Percentiles rank a stretch among this genome's conserved stretches.
These are phyloP conservation scores for Rhododendron kiyosumense DNA, from an alignment of 148 eudicot species.

Conservation along the genomic window DNA sequence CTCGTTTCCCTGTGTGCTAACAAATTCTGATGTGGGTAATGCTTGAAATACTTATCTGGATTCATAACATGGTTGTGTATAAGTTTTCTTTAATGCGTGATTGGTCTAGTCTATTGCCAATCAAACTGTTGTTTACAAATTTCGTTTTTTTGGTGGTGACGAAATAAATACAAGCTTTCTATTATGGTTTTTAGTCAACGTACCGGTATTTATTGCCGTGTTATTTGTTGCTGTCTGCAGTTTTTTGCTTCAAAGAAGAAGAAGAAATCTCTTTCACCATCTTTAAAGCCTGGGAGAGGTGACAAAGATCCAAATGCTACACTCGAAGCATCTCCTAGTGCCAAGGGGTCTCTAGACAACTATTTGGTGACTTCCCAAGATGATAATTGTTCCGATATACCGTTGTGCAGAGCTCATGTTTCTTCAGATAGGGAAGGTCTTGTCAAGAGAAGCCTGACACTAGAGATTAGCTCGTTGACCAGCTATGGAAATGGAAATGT, in stretches of 20 bases:
- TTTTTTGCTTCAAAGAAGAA: conserved; percentile 73
- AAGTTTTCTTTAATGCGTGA: background rate
- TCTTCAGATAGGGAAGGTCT: conserved; percentile 25
- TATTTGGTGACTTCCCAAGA: conserved; percentile 60
- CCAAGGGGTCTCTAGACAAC: conserved; percentile 67
- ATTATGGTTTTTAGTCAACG: background rate
- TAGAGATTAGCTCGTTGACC: conserved; percentile 38
- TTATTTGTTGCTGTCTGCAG: conserved; percentile 29
- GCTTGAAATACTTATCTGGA: background rate
- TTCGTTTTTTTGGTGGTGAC: background rate
- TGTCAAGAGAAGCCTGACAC: conserved; percentile 52
- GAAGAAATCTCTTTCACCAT: conserved; percentile 54
- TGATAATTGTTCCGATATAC: conserved; percentile 24
- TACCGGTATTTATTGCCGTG: background rate
- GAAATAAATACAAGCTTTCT: background rate
- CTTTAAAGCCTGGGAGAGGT: conserved; percentile 23
- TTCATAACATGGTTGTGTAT: background rate
- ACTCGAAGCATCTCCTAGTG: conserved; percentile 67
- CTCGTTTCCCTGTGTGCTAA: background rate
- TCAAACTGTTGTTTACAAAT: background rate
- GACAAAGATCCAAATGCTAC: conserved; percentile 30
- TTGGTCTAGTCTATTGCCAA: background rate
- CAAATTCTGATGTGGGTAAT: conserved; percentile 3
- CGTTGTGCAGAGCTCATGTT: conserved; percentile 7
- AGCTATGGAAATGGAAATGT: conserved; percentile 28